Conservation (phyloP, 768 basidiomycete species). For the Naganishia friedmannii region DNA sequence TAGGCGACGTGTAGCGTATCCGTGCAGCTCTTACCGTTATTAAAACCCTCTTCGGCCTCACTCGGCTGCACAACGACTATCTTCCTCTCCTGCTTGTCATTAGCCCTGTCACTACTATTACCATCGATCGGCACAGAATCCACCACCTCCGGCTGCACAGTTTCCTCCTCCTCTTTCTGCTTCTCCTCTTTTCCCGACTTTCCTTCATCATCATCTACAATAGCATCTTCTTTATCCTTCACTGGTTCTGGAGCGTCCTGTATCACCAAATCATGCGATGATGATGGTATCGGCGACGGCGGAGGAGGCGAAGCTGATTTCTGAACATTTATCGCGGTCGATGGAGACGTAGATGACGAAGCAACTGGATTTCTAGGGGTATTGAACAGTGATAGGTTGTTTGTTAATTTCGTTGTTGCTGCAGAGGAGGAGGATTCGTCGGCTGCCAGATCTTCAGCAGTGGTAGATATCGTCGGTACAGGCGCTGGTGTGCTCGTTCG, state of each 20-base stretch:
- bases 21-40: neutral
- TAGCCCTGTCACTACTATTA: conserved; percentile 3
- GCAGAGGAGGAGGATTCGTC: no score
- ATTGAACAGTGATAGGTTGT: conserved; percentile 19
- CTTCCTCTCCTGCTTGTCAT: neutral
- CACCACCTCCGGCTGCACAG: conserved; percentile 28
- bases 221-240: no score
- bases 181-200: no score
- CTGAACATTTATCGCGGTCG: neutral
- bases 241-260: no score
- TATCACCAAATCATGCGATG: no score
- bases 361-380: conserved; percentile 22
- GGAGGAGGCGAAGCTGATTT: neutral
- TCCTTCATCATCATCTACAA: no score
- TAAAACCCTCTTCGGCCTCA: neutral
- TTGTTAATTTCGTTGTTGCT: neutral
- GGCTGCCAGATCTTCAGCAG: no score
- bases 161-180: neutral
- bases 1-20: neutral
- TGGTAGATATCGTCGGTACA: no score
- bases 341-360: neutral
- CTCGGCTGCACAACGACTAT: neutral
- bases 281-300: no score
- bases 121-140: conserved; percentile 30
- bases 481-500: neutral